Percentiles rank a stretch among this genome's conserved stretches.
Conservation (phyloP, 768 basidiomycete species). For the Clitopilus passeckerianus region DNA sequence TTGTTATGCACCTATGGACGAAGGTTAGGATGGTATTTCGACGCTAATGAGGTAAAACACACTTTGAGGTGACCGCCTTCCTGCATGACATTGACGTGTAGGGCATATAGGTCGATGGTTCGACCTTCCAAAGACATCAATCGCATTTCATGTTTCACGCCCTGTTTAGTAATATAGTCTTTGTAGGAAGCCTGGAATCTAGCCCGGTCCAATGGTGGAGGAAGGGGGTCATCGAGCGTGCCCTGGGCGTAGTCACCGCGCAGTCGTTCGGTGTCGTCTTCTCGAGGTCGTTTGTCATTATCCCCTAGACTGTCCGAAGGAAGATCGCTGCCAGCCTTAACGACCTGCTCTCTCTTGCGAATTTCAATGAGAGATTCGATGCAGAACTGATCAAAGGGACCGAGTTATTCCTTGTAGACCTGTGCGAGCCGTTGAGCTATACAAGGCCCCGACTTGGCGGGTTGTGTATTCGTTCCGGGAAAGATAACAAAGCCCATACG, state of each 20-base stretch:
- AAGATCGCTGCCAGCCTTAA: neutral
- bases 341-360: constrained; percentile 5
- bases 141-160: neutral
- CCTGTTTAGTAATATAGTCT: neutral
- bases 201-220: neutral
- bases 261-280: too few species aligned
- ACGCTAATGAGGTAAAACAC: neutral
- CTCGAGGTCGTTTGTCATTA: too few species aligned
- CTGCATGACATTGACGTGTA: neutral
- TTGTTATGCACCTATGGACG: constrained; percentile 42
- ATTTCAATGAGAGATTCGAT: constrained; percentile 32
- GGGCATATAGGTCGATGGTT: neutral
- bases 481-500: constrained; percentile 65
- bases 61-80: neutral
- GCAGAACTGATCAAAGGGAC: constrained; percentile 52
- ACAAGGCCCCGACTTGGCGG: constrained; percentile 56
- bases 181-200: neutral
- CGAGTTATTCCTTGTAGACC: constrained; percentile 56
- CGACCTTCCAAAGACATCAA: too few species aligned
- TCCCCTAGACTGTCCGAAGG: too few species aligned
- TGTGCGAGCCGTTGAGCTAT: constrained; percentile 55
- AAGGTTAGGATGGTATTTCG: neutral
- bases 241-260: too few species aligned
- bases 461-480: constrained; percentile 54
- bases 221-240: neutral